phyloP scores from a whole-genome alignment of 2,329 filamentous ascomycete species.

The Colletotrichum chlorophyti region DNA sequence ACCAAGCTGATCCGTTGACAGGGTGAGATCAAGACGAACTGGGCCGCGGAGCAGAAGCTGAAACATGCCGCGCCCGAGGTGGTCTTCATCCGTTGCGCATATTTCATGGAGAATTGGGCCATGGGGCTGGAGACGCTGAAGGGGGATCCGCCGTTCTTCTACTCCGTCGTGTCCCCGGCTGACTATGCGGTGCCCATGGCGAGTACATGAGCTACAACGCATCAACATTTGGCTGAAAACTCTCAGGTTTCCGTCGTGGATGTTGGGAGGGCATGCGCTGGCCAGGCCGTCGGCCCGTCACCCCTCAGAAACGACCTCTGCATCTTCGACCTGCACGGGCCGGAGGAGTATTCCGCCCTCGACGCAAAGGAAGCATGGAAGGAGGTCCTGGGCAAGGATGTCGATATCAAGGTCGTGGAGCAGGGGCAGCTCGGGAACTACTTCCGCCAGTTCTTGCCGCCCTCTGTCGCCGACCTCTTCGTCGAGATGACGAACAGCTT shows the following conservation, averaged over 20 bases:
- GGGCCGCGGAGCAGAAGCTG: slow-evolving; percentile 33
- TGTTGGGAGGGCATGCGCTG: slow-evolving; percentile 35
- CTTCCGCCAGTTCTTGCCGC: slow-evolving; percentile 33
- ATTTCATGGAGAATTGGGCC: slow-evolving; percentile 32
- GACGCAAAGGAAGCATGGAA: slow-evolving; percentile 37
- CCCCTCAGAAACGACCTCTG: slow-evolving; percentile 19
- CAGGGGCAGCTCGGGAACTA: slow-evolving; percentile 33
- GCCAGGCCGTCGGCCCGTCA: slow-evolving; percentile 29
- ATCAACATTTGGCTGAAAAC: neutral
- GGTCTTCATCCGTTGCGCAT: slow-evolving; percentile 31
- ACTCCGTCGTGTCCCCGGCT: slow-evolving; percentile 35
- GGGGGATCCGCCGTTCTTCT: slow-evolving; percentile 32
- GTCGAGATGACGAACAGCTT: slow-evolving; percentile 28
- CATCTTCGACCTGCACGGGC: slow-evolving; percentile 36
- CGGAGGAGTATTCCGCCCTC: slow-evolving; percentile 34
- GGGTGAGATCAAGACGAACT: slow-evolving; percentile 36
- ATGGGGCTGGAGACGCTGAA: slow-evolving; percentile 26
- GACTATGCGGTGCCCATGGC: slow-evolving; percentile 42
- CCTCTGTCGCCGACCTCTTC: slow-evolving; percentile 16
- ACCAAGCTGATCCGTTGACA: slow-evolving; percentile 13
- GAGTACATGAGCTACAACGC: neutral
- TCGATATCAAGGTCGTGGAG: slow-evolving; percentile 32
- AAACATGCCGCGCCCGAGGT: slow-evolving; percentile 31
- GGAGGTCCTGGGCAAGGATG: no score
- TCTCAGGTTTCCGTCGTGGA: slow-evolving; percentile 39